A percentile compares a stretch with the other conserved stretches of the same genome.
Evolutionary conservation across 371 early-diverging fungal genomes (phyloP).

Genomic region (Mortierella sp.): DNA sequence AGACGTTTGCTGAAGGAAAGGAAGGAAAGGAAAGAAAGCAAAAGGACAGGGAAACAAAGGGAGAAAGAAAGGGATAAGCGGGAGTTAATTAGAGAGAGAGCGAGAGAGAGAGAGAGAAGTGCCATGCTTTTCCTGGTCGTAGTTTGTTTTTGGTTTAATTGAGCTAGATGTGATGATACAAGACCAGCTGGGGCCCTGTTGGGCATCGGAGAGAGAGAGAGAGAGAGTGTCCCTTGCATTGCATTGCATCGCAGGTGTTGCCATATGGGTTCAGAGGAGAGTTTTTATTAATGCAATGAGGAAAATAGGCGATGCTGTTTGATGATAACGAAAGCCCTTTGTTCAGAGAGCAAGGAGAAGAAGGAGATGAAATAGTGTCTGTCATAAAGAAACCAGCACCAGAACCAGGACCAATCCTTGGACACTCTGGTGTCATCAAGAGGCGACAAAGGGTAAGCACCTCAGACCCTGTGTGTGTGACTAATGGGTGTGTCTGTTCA

Average conservation of each 20-base stretch:
- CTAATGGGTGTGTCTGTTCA: neutral
- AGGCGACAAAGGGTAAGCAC: no score
- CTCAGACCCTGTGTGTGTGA: neutral
- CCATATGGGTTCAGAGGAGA: neutral
- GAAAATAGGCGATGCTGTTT: neutral
- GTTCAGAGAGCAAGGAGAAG: neutral
- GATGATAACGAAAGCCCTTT: neutral
- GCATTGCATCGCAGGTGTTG: neutral
- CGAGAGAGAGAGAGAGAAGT: neutral
- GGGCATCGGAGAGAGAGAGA: no score
- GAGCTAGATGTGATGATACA: neutral
- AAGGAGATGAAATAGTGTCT: neutral
- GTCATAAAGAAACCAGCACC: neutral
- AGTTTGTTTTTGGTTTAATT: neutral
- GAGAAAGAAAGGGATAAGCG: neutral
- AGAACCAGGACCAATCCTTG: neutral
- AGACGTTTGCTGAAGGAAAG: neutral
- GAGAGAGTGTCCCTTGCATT: slow-evolving; percentile 3
- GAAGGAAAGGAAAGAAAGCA: neutral
- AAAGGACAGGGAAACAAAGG: neutral
- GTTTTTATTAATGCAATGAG: neutral
- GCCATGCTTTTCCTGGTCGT: neutral
- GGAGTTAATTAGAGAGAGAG: neutral
- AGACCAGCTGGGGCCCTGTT: neutral
- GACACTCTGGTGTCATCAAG: neutral